phyloP scores from a whole-genome alignment of 768 basidiomycete species.

The Boletus subcaerulescens region DNA sequence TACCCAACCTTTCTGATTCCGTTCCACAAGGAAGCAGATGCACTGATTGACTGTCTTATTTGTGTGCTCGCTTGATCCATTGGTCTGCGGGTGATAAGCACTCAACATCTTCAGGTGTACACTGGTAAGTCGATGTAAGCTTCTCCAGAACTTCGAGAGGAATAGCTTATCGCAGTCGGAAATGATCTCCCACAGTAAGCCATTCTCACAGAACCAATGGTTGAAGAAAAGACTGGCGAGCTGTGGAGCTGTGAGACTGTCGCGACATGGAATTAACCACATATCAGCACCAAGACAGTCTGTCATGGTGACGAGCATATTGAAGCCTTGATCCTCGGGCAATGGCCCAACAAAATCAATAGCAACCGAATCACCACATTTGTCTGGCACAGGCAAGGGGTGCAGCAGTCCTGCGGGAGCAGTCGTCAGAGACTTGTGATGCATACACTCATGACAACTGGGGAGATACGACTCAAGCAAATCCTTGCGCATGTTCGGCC shows the following conservation, averaged over 20 bases:
- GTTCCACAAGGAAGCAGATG: too few species aligned
- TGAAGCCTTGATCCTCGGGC: constrained; percentile 20
- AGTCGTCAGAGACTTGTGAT: not conserved
- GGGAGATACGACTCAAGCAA: not conserved
- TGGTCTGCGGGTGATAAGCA: constrained; percentile 27
- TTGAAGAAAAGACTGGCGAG: not conserved
- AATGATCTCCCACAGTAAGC: constrained; percentile 10
- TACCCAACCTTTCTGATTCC: too few species aligned
- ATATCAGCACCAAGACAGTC: constrained; percentile 25
- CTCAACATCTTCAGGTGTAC: constrained; percentile 22
- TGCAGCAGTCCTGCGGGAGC: not conserved
- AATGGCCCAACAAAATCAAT: not conserved
- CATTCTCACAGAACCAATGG: constrained; percentile 21
- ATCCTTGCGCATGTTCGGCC: not conserved
- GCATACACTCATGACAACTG: not conserved
- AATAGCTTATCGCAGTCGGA: constrained; percentile 29
- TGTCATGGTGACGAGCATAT: constrained; percentile 27
- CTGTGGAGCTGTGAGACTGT: not conserved
- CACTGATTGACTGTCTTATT: constrained; percentile 9
- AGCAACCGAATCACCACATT: not conserved
- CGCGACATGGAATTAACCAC: not conserved
- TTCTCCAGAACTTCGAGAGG: constrained; percentile 24
- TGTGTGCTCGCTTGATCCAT: constrained; percentile 21
- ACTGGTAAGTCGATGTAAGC: constrained; percentile 4
- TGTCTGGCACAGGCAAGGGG: not conserved